Percentiles rank a stretch among this genome's conserved stretches.
Evolutionary conservation across 2,329 filamentous ascomycete genomes (phyloP).

Genomic region (Xylaria arbuscula): DNA sequence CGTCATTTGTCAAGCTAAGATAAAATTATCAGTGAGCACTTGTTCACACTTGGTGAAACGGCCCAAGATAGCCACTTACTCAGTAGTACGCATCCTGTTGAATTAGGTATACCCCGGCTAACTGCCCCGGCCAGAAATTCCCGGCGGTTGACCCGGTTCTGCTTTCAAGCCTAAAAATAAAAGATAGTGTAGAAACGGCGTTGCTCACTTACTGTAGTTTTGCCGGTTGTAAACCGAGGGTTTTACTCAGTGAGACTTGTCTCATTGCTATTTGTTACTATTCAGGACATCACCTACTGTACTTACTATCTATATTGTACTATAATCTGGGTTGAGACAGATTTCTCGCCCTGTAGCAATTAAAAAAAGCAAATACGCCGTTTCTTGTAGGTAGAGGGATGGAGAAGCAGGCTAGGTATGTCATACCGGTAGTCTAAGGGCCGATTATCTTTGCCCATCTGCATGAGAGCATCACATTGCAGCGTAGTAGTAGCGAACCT

Average conservation of each 20-base stretch:
- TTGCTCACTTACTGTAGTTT: neutral
- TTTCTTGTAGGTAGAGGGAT: slow-evolving; percentile 4
- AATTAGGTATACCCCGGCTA: no score
- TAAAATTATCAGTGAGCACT: neutral
- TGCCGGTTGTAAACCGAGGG: neutral
- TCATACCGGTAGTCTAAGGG: slow-evolving; percentile 11
- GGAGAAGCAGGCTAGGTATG: slow-evolving; percentile 9
- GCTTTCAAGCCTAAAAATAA: no score
- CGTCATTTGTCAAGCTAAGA: slow-evolving; percentile 25
- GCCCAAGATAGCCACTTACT: no score
- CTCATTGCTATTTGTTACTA: slow-evolving; percentile 7
- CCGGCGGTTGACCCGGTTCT: no score
- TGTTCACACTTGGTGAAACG: neutral
- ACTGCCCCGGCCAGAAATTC: no score
- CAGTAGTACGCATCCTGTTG: no score
- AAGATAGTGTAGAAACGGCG: neutral
- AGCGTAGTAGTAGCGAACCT: slow-evolving; percentile 15
- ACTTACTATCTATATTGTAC: neutral
- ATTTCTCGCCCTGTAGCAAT: neutral
- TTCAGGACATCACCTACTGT: neutral
- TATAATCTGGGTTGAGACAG: slow-evolving; percentile 1
- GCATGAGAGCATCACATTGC: slow-evolving; percentile 16
- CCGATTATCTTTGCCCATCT: slow-evolving; percentile 10
- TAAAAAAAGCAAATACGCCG: slow-evolving; percentile 1
- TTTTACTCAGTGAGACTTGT: no score